Evolutionary conservation across 2,329 filamentous ascomycete species (phyloP).

Genomic region (Aspergillus caelatus): DNA sequence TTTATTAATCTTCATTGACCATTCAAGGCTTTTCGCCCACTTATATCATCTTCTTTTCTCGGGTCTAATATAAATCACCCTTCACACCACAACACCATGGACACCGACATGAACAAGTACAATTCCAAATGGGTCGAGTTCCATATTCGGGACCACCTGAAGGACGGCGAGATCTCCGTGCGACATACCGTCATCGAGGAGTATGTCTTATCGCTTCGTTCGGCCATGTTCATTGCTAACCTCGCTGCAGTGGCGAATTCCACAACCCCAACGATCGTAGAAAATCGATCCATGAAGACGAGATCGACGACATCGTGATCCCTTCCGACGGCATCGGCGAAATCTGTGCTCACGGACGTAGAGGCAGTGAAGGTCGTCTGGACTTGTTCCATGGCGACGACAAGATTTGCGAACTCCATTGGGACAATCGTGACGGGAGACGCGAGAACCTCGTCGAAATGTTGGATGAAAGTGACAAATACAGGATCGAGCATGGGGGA

Average conservation of each 20-base stretch:
- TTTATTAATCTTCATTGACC: too few species aligned
- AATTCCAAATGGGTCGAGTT: constrained; percentile 33
- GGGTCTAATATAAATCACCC: not conserved
- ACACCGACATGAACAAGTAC: constrained; percentile 23
- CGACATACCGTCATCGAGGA: constrained; percentile 33
- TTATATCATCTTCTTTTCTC: too few species aligned
- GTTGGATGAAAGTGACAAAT: constrained; percentile 28
- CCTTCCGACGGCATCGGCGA: constrained; percentile 32
- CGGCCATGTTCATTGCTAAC: constrained; percentile 7
- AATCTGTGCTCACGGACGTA: constrained; percentile 32
- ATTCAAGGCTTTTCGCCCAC: too few species aligned
- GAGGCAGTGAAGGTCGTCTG: constrained; percentile 36
- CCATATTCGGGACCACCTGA: constrained; percentile 33
- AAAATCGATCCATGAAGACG: constrained; percentile 31
- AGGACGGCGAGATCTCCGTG: constrained; percentile 28
- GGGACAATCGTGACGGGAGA: constrained; percentile 33
- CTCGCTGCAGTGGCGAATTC: constrained; percentile 29
- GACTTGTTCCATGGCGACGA: constrained; percentile 34
- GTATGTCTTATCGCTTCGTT: constrained; percentile 15
- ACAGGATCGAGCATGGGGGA: constrained; percentile 32
- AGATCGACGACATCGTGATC: constrained; percentile 34
- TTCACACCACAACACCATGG: not conserved
- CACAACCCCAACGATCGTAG: constrained; percentile 25
- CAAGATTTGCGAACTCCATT: constrained; percentile 38
- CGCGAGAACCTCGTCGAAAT: constrained; percentile 30